Evolutionary conservation across 2,329 filamentous ascomycete species (phyloP).

Genomic region (Colletotrichum lentis): DNA sequence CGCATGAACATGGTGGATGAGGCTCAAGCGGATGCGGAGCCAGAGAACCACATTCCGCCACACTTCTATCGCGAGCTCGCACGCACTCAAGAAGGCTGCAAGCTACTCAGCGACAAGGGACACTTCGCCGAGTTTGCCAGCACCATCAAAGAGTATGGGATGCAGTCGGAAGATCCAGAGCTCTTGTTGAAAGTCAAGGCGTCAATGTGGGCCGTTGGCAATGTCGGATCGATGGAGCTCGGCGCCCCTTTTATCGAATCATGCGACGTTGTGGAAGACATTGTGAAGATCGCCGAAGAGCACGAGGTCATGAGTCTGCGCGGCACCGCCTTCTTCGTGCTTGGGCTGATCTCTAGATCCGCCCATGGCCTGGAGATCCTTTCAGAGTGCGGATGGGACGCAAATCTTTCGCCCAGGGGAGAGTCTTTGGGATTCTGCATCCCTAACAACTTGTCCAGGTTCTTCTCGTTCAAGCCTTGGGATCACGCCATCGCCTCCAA

Average conservation of each 20-base stretch:
- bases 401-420: conserved; percentile 83
- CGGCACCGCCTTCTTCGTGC: conserved; percentile 94
- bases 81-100: conserved; percentile 90
- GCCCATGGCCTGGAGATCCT: conserved; percentile 92
- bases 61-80: conserved; percentile 98
- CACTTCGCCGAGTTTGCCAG: conserved; percentile 94
- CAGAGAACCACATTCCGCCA: conserved; percentile 81
- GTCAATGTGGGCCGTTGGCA: conserved; percentile 96
- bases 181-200: conserved; percentile 93
- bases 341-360: conserved; percentile 91
- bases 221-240: conserved; percentile 97
- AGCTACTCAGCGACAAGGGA: conserved; percentile 87
- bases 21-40: conserved; percentile 63
- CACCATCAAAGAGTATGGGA: conserved; percentile 86
- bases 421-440: conserved; percentile 88
- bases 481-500: conserved; percentile 57
- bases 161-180: conserved; percentile 85
- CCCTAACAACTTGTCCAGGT: conserved; percentile 76
- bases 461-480: conserved; percentile 77
- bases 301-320: conserved; percentile 92
- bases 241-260: conserved; percentile 93
- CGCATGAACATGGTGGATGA: conserved; percentile 68
- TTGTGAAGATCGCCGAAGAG: conserved; percentile 86
- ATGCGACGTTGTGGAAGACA: conserved; percentile 84
- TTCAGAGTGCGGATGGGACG: conserved; percentile 90